Evolutionary conservation across 2,329 filamentous ascomycete species (phyloP).

Genomic region (Magnaporthiopsis poae): DNA sequence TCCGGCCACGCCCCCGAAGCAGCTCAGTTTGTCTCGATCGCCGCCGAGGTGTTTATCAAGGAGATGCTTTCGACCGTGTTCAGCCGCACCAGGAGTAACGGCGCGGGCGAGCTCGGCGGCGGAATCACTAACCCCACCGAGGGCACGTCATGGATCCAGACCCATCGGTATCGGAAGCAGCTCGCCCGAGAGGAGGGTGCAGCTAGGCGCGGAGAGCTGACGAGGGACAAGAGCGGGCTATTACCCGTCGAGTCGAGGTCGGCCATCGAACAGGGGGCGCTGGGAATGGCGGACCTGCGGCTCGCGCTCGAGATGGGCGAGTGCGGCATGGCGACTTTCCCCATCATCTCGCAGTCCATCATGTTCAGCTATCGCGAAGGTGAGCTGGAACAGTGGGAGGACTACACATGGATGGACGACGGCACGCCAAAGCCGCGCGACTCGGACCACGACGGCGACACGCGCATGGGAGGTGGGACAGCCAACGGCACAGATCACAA

Average conservation of each 20-base stretch:
- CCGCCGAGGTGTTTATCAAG: slow-evolving; percentile 58
- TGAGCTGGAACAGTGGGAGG: slow-evolving; percentile 58
- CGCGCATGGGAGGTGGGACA: slow-evolving; percentile 21
- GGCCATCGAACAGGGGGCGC: slow-evolving; percentile 57
- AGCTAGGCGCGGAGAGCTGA: slow-evolving; percentile 61
- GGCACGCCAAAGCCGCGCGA: slow-evolving; percentile 8
- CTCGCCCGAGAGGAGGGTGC: slow-evolving; percentile 67
- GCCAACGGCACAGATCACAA: slow-evolving; percentile 26
- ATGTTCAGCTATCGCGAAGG: slow-evolving; percentile 64
- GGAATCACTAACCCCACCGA: slow-evolving; percentile 38
- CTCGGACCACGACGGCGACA: slow-evolving; percentile 18
- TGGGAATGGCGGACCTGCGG: slow-evolving; percentile 70
- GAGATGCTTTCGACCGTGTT: slow-evolving; percentile 55
- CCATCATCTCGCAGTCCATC: slow-evolving; percentile 61
- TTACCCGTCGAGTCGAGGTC: slow-evolving; percentile 74
- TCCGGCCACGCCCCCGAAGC: slow-evolving; percentile 51
- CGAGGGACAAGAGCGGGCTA: slow-evolving; percentile 64
- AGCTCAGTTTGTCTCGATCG: slow-evolving; percentile 53
- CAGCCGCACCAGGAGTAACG: slow-evolving; percentile 54
- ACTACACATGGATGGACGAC: slow-evolving; percentile 45
- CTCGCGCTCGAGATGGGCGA: slow-evolving; percentile 69
- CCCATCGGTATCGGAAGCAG: slow-evolving; percentile 65
- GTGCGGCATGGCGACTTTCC: slow-evolving; percentile 66
- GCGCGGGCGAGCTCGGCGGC: slow-evolving; percentile 53
- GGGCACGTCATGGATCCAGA: slow-evolving; percentile 60